phyloP scores from a whole-genome alignment of 768 basidiomycete species.

The Leccinellum albellum region DNA sequence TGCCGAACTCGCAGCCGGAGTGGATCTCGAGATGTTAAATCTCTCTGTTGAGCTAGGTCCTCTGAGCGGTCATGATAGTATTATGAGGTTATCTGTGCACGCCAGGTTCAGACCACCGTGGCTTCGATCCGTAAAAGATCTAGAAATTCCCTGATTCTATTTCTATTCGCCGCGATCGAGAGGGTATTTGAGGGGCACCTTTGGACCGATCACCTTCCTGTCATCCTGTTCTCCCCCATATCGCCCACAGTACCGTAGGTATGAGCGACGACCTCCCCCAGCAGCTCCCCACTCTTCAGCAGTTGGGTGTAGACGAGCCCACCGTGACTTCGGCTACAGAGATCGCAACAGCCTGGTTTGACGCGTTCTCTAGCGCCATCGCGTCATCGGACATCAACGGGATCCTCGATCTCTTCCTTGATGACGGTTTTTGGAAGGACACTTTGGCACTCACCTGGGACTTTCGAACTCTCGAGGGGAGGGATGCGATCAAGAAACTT shows the following conservation, averaged over 20 bases:
- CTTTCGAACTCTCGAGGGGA: constrained; percentile 47
- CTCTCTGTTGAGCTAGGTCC: too few species aligned
- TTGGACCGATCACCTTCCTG: neutral
- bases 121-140: too few species aligned
- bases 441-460: constrained; percentile 52
- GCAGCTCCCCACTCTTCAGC: constrained; percentile 29
- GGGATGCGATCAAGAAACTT: constrained; percentile 35
- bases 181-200: neutral
- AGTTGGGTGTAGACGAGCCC: constrained; percentile 23
- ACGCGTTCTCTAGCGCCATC: constrained; percentile 22
- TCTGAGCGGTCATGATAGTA: too few species aligned
- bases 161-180: neutral
- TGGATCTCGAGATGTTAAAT: too few species aligned
- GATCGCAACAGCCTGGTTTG: constrained; percentile 25
- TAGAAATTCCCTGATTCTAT: too few species aligned
- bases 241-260: neutral
- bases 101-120: too few species aligned
- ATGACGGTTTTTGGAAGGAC: constrained; percentile 48
- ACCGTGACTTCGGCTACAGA: constrained; percentile 16
- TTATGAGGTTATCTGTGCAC: too few species aligned
- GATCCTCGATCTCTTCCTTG: constrained; percentile 28
- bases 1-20: too few species aligned
- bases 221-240: neutral
- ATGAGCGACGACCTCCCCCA: constrained; percentile 26
- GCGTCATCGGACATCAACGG: constrained; percentile 10